Evolutionary conservation across 345 rosid genomes (phyloP).

Genomic region (Hibiscus mutabilis): DNA sequence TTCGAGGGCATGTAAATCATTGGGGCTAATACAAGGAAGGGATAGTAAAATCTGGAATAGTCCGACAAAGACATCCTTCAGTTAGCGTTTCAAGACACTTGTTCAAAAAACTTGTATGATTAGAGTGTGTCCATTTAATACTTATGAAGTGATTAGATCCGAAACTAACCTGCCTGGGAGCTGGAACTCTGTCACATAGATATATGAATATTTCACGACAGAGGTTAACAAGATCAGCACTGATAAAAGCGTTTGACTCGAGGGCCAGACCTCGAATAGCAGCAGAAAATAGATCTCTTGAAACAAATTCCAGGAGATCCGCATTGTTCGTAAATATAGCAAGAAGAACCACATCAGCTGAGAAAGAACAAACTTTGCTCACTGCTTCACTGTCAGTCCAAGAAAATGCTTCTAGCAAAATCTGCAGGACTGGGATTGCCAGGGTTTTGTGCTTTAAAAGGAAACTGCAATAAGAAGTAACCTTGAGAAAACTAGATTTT

Average conservation of each 20-base stretch:
- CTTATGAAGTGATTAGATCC: background rate
- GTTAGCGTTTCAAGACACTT: background rate
- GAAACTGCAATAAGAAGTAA: conserved; percentile 43
- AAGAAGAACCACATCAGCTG: conserved; percentile 52
- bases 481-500: conserved; percentile 2
- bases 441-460: conserved; percentile 61
- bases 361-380: conserved; percentile 66
- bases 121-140: background rate
- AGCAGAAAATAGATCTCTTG: conserved; percentile 64
- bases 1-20: conserved; percentile 74
- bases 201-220: conserved; percentile 81
- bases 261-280: conserved; percentile 65
- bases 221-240: conserved; percentile 69
- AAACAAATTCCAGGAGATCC: conserved; percentile 64
- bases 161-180: conserved; percentile 78
- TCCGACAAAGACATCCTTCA: conserved; percentile 3
- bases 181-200: conserved; percentile 75
- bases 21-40: conserved; percentile 63
- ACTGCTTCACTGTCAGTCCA: conserved; percentile 93
- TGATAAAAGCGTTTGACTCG: conserved; percentile 75
- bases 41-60: conserved; percentile 62
- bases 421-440: conserved; percentile 61
- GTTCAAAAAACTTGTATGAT: background rate
- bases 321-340: conserved; percentile 57
- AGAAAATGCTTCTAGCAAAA: conserved; percentile 62